A percentile compares a stretch with the other conserved stretches of the same genome.
Evolutionary conservation across 2,329 filamentous ascomycete species (phyloP).

Genomic region (Ophiocordyceps robertsii): DNA sequence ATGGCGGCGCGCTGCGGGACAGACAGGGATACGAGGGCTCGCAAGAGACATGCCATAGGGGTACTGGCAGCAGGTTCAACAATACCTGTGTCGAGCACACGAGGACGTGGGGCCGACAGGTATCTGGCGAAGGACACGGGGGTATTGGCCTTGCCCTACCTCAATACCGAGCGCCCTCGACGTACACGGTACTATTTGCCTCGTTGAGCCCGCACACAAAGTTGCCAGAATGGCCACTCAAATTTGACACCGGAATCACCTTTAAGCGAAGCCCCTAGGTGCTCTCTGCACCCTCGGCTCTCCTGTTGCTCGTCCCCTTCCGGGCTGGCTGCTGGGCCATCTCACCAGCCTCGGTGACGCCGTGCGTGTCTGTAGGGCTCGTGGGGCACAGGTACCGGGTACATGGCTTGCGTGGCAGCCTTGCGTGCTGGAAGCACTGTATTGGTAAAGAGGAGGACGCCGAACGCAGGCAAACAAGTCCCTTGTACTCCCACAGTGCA

Average conservation of each 20-base stretch:
- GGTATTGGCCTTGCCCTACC: too few species aligned
- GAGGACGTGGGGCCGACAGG: too few species aligned
- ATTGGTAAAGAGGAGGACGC: too few species aligned
- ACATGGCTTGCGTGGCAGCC: neutral
- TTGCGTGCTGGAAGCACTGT: neutral
- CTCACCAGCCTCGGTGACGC: constrained; percentile 1
- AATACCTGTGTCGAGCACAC: too few species aligned
- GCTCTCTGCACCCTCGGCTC: neutral
- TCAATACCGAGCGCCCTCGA: too few species aligned
- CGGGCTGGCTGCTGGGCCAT: constrained; percentile 2
- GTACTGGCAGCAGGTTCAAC: too few species aligned
- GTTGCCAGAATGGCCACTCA: constrained; percentile 1
- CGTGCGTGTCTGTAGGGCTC: neutral
- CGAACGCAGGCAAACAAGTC: too few species aligned
- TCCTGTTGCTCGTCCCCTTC: neutral
- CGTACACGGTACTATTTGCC: neutral
- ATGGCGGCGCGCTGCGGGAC: neutral
- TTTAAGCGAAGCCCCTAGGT: neutral
- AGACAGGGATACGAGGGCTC: neutral
- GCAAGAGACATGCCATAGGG: too few species aligned
- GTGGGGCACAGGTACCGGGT: neutral
- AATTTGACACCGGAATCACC: constrained; percentile 2
- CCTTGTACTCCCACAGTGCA: too few species aligned
- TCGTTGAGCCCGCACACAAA: constrained; percentile 2
- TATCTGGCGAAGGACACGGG: too few species aligned